Evolutionary conservation across 2,329 filamentous ascomycete genomes (phyloP).

Genomic region (Dactylella cylindrospora): DNA sequence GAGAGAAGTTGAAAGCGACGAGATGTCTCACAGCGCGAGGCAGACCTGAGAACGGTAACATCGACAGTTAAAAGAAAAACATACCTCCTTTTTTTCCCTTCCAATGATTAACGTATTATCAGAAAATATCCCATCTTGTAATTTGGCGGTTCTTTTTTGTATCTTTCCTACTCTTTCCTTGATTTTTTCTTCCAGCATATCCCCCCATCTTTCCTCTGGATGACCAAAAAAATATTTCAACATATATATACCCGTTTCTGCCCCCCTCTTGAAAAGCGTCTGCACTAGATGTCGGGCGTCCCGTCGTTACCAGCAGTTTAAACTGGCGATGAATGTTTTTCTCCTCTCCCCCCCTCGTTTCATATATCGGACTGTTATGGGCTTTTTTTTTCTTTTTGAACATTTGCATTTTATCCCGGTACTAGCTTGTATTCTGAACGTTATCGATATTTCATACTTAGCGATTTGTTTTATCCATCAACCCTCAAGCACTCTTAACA

Average conservation of each 20-base stretch:
- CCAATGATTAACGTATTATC: slow-evolving; percentile 37
- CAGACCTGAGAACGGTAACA: too few relatives aligned
- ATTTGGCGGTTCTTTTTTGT: slow-evolving; percentile 5
- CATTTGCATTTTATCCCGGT: slow-evolving; percentile 14
- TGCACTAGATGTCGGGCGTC: slow-evolving; percentile 39
- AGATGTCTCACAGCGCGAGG: too few relatives aligned
- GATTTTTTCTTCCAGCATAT: neutral
- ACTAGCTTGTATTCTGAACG: too few relatives aligned
- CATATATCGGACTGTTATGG: too few relatives aligned
- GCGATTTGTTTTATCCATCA: too few relatives aligned
- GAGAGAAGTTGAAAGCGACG: too few relatives aligned
- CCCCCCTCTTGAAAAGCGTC: too few relatives aligned
- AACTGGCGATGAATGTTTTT: too few relatives aligned
- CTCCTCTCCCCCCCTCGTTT: too few relatives aligned
- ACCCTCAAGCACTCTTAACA: too few relatives aligned
- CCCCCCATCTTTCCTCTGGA: slow-evolving; percentile 1
- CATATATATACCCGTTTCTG: slow-evolving; percentile 20
- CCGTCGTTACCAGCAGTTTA: slow-evolving; percentile 38
- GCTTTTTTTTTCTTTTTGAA: slow-evolving; percentile 2
- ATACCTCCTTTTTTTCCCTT: slow-evolving; percentile 41
- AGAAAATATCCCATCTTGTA: slow-evolving; percentile 4
- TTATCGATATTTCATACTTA: too few relatives aligned
- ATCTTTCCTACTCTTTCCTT: slow-evolving; percentile 4
- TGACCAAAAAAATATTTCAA: neutral
- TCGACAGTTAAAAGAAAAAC: too few relatives aligned